Percentiles rank a stretch among this genome's conserved stretches.
These are phyloP conservation scores for Ophiostoma novo-ulmi DNA, from an alignment of 2,329 filamentous ascomycete genomes.

Conservation along the genomic window DNA sequence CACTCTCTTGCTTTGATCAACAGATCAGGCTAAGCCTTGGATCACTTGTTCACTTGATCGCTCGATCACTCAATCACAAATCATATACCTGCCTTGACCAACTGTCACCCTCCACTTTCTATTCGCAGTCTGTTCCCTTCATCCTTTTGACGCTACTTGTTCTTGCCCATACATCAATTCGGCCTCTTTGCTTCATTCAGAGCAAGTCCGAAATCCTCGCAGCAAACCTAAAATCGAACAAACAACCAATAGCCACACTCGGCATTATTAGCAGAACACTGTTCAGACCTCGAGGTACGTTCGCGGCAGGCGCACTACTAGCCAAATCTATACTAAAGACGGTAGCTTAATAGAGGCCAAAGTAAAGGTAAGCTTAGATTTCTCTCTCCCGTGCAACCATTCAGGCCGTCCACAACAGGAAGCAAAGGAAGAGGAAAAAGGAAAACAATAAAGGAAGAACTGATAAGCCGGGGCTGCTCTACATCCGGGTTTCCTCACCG, in stretches of 20 bases:
- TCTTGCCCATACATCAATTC: neutral
- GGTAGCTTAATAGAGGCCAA: neutral
- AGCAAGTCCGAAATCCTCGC: neutral
- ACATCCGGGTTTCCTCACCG: neutral
- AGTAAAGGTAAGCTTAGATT: neutral
- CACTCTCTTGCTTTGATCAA: conserved; percentile 9
- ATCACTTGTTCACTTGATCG: neutral
- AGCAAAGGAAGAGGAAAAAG: too few species aligned
- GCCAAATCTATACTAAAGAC: neutral
- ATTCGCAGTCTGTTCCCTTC: neutral
- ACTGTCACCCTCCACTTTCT: neutral
- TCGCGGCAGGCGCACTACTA: neutral
- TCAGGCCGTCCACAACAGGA: too few species aligned
- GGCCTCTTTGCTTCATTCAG: neutral
- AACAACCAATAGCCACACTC: neutral
- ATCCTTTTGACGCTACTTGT: neutral
- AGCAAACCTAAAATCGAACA: neutral
- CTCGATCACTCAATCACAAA: neutral
- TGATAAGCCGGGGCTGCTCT: neutral
- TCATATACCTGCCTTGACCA: neutral
- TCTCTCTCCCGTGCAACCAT: too few species aligned
- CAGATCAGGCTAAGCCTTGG: neutral
- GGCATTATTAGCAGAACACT: neutral
- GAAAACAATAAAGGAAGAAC: too few species aligned
- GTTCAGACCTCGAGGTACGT: neutral